A percentile compares a stretch with the other conserved stretches of the same genome.
Conservation (phyloP, 192 early-diverging fungal species). For the Dispira simplex region DNA sequence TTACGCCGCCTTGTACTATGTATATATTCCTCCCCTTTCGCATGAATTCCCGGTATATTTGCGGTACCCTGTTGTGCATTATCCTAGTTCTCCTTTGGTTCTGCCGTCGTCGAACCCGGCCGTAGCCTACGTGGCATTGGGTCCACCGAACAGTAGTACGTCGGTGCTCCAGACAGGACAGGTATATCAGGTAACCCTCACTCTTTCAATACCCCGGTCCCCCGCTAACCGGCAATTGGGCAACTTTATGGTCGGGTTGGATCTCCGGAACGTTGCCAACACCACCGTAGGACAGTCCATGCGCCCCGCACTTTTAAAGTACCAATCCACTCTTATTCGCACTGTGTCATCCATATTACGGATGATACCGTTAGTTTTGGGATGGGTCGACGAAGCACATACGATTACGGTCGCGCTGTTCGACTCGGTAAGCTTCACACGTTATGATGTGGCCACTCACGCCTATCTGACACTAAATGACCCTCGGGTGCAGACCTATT, state of each 20-base stretch:
- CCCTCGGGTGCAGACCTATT: conserved; percentile 34
- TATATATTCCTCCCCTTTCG: conserved; percentile 42
- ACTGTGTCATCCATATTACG: conserved; percentile 13
- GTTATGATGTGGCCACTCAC: conserved; percentile 27
- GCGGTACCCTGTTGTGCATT: conserved; percentile 22
- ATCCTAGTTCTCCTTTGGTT: conserved; percentile 16
- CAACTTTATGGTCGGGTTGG: conserved; percentile 52
- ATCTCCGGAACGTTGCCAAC: conserved; percentile 26
- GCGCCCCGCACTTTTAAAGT: conserved; percentile 31
- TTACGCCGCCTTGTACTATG: conserved; percentile 36
- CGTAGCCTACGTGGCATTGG: neutral
- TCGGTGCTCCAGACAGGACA: conserved; percentile 28
- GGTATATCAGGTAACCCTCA: conserved; percentile 39
- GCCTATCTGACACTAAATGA: conserved; percentile 32
- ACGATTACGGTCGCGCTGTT: conserved; percentile 28
- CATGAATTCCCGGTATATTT: conserved; percentile 37
- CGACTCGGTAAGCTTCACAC: conserved; percentile 31
- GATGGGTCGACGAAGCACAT: conserved; percentile 25
- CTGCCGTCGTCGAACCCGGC: neutral
- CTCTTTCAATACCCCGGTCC: conserved; percentile 41
- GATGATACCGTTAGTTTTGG: conserved; percentile 31
- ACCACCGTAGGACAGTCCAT: conserved; percentile 16
- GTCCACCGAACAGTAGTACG: neutral
- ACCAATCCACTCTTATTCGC: conserved; percentile 15
- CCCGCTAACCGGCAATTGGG: conserved; percentile 35